These are phyloP conservation scores for Colletotrichum cordylinicola DNA, from an alignment of 2,329 filamentous ascomycete genomes.

Conservation along the genomic window DNA sequence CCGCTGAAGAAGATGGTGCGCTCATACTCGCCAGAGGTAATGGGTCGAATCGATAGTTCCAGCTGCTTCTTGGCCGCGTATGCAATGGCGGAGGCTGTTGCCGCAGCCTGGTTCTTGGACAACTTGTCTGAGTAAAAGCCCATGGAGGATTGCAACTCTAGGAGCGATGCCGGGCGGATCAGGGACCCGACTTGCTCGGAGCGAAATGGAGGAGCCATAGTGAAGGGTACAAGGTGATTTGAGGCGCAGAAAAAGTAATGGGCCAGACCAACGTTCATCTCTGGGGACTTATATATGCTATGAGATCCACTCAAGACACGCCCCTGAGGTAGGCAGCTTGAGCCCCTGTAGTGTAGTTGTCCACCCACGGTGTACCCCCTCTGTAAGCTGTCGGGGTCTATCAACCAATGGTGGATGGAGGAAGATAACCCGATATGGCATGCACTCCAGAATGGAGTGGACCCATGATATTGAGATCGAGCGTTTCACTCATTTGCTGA, in stretches of 20 bases:
- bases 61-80: conserved; percentile 70
- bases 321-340: not conserved
- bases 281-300: not conserved
- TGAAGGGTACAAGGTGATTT: not conserved
- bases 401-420: not conserved
- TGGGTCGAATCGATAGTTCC: conserved; percentile 64
- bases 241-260: not conserved
- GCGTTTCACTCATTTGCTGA: not conserved
- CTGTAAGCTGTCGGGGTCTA: not conserved
- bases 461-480: not conserved
- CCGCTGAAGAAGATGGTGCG: conserved; percentile 55
- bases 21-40: conserved; percentile 74
- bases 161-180: conserved; percentile 67
- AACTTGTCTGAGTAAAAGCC: not conserved
- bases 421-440: not conserved
- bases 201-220: conserved; percentile 60
- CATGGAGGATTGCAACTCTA: conserved; percentile 40
- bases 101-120: conserved; percentile 53
- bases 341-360: not conserved
- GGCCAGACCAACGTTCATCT: not conserved
- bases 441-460: not conserved
- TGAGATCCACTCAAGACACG: not conserved
- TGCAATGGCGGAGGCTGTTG: conserved; percentile 62
- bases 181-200: conserved; percentile 77
- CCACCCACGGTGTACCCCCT: not conserved